phyloP scores from a whole-genome alignment of 441 rosid species.

The Populus hybrid region DNA sequence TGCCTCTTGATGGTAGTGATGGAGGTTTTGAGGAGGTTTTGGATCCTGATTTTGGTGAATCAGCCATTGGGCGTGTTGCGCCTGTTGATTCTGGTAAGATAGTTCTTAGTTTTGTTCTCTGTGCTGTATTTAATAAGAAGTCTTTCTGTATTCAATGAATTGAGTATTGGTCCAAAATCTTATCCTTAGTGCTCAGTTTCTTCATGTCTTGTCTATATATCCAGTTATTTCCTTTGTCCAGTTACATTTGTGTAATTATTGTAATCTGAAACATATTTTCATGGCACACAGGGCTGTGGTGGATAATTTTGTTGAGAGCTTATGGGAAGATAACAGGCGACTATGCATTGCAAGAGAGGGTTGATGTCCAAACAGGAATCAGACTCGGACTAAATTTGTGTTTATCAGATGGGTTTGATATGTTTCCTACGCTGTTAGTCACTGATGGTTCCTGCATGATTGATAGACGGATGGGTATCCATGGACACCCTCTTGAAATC shows the following conservation, averaged over 20 bases:
- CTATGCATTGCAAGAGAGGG: conserved; percentile 76
- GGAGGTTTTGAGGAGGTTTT: conserved; percentile 73
- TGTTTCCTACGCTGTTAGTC: conserved; percentile 90
- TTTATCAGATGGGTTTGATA: conserved; percentile 83
- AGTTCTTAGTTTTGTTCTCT: background rate
- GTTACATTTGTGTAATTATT: background rate
- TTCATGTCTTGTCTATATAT: background rate
- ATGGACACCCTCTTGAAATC: conserved; percentile 97
- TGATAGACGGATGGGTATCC: conserved; percentile 95
- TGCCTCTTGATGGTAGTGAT: conserved; percentile 56
- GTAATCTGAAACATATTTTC: conserved; percentile 8
- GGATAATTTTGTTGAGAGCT: conserved; percentile 86
- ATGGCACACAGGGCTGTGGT: conserved; percentile 64
- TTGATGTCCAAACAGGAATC: conserved; percentile 93
- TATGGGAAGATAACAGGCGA: conserved; percentile 91
- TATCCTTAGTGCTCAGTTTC: background rate
- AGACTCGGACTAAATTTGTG: conserved; percentile 74
- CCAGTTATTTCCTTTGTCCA: background rate
- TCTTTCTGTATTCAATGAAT: background rate
- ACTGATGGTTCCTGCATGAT: conserved; percentile 98
- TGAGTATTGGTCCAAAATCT: background rate
- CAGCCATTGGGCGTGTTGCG: conserved; percentile 98
- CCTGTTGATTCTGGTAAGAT: conserved; percentile 91
- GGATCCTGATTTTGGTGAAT: conserved; percentile 95
- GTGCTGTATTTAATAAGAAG: background rate